A percentile compares a stretch with the other conserved stretches of the same genome.
Conservation (phyloP, 768 basidiomycete genomes). For the Imleria badia region DNA sequence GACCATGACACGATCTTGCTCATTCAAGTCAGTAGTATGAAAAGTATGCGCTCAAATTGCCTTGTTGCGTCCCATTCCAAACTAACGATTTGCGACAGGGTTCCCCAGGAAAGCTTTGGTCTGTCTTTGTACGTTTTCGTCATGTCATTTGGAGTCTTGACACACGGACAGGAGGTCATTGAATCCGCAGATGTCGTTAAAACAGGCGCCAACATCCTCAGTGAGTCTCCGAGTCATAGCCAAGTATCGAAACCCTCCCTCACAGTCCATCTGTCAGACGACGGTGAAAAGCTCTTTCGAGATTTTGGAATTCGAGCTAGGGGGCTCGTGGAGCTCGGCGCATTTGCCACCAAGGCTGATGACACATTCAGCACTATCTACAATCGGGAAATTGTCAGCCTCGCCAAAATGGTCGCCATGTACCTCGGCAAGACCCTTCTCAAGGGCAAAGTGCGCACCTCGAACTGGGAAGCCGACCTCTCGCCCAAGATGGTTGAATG, state of each 20-base stretch:
- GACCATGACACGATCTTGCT: constrained; percentile 44
- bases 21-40: constrained; percentile 49
- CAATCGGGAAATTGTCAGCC: constrained; percentile 41
- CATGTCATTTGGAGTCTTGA: neutral
- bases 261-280: constrained; percentile 32
- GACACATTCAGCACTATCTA: constrained; percentile 31
- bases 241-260: neutral
- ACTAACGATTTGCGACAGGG: constrained; percentile 25
- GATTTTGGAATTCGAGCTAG: constrained; percentile 45
- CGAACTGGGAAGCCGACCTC: constrained; percentile 46
- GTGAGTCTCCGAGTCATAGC: constrained; percentile 29
- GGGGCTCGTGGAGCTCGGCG: constrained; percentile 47
- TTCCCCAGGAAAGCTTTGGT: constrained; percentile 46
- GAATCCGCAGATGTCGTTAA: constrained; percentile 42
- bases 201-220: constrained; percentile 48
- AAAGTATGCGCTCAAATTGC: constrained; percentile 30
- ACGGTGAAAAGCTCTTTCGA: constrained; percentile 47
- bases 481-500: constrained; percentile 40
- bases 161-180: constrained; percentile 40
- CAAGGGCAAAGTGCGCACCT: constrained; percentile 46
- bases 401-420: constrained; percentile 42
- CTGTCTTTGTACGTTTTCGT: neutral
- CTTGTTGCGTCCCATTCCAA: neutral
- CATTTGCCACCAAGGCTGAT: constrained; percentile 42
- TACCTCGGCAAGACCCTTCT: constrained; percentile 39